Percentiles rank a stretch among this genome's conserved stretches.
phyloP scores from a whole-genome alignment of 805 yeast genomes.

The Wickerhamiella australiensis region DNA sequence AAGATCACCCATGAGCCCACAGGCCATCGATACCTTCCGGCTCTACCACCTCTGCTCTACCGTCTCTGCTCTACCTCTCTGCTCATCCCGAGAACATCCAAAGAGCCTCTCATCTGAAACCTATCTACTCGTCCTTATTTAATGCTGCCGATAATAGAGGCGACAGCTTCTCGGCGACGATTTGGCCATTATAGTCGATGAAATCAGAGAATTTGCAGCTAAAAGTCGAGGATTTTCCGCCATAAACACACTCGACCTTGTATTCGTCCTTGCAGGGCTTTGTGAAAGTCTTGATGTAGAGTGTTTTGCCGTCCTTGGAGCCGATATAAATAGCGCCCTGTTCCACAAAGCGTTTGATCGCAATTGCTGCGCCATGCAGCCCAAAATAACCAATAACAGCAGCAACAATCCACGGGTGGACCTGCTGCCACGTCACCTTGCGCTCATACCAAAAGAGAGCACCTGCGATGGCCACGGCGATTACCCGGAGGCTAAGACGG shows the following conservation, averaged over 20 bases:
- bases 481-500: constrained; percentile 4
- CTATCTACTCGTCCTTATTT: not conserved
- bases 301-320: constrained; percentile 5
- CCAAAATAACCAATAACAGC: constrained; percentile 6
- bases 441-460: constrained; percentile 10
- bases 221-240: not conserved
- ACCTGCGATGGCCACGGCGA: constrained; percentile 10
- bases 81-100: too few species aligned
- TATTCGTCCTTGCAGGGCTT: not conserved
- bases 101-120: too few species aligned
- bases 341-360: constrained; percentile 7
- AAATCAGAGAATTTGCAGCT: constrained; percentile 8
- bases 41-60: too few species aligned
- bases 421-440: constrained; percentile 7
- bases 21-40: too few species aligned
- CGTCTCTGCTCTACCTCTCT: too few species aligned
- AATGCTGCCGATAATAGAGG: constrained; percentile 3
- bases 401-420: constrained; percentile 6
- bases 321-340: constrained; percentile 10
- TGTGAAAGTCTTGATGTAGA: constrained; percentile 1
- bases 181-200: constrained; percentile 9
- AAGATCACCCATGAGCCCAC: too few species aligned
- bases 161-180: not conserved
- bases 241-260: not conserved
- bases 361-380: constrained; percentile 6